These are phyloP conservation scores for Boletus rubropictus DNA, from an alignment of 768 basidiomycete species.

Conservation along the genomic window DNA sequence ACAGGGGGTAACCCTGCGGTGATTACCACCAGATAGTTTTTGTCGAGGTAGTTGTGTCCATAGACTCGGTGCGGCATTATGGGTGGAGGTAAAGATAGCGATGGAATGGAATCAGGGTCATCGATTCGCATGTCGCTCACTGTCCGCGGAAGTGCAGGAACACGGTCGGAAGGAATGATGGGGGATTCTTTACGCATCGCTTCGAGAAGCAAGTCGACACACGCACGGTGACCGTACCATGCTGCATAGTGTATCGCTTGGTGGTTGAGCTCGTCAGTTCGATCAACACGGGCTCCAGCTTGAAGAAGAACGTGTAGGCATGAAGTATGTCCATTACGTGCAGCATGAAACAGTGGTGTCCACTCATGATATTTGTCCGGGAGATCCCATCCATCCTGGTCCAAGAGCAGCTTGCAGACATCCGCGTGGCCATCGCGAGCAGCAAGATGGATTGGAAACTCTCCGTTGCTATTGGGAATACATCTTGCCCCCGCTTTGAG, in stretches of 20 bases:
- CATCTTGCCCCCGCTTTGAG: constrained; percentile 73
- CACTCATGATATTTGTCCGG: constrained; percentile 98
- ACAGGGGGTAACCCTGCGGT: constrained; percentile 60
- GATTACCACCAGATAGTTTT: constrained; percentile 78
- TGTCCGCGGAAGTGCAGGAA: constrained; percentile 23
- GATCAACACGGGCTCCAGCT: constrained; percentile 71
- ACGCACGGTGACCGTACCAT: constrained; percentile 85
- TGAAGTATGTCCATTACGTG: constrained; percentile 71
- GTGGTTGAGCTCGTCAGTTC: constrained; percentile 79
- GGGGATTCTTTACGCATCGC: constrained; percentile 22
- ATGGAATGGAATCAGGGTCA: constrained; percentile 90
- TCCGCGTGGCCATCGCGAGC: constrained; percentile 85
- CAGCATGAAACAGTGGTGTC: constrained; percentile 95
- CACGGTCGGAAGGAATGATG: constrained; percentile 13
- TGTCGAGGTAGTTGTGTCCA: constrained; percentile 93
- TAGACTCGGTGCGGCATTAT: constrained; percentile 98
- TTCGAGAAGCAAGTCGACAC: constrained; percentile 55
- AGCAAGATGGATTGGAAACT: constrained; percentile 94
- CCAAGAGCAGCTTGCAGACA: constrained; percentile 74
- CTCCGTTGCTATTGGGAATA: constrained; percentile 87
- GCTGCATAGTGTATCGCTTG: constrained; percentile 90
- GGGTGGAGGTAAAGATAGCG: constrained; percentile 91
- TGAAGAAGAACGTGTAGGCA: constrained; percentile 77
- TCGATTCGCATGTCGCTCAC: constrained; percentile 39
- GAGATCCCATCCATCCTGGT: constrained; percentile 72